phyloP scores from a whole-genome alignment of 1,284 basidiomycete genomes.

The Sphagnurus paluster region DNA sequence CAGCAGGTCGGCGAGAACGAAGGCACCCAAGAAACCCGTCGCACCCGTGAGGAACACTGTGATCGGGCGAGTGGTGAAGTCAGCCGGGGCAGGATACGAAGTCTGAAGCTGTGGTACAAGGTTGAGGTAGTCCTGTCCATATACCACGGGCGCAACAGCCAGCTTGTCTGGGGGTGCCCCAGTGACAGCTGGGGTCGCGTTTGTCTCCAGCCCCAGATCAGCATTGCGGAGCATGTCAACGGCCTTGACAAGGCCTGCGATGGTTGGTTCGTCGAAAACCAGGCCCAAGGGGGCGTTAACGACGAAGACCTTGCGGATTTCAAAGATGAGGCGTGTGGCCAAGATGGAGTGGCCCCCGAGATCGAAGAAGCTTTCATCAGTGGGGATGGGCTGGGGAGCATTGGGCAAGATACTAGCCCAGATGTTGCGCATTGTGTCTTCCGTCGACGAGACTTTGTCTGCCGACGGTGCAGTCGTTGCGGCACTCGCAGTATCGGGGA shows the following conservation, averaged over 20 bases:
- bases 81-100: constrained; percentile 57
- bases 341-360: constrained; percentile 98
- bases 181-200: constrained; percentile 18
- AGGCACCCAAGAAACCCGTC: constrained; percentile 96
- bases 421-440: constrained; percentile 78
- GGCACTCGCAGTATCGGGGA: constrained; percentile 93
- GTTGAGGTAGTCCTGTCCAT: constrained; percentile 78
- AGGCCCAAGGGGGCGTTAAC: constrained; percentile 91
- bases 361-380: constrained; percentile 98
- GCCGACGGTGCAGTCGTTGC: constrained; percentile 31
- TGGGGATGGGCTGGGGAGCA: constrained; percentile 75
- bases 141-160: constrained; percentile 47
- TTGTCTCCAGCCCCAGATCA: constrained; percentile 71
- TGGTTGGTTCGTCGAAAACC: constrained; percentile 91
- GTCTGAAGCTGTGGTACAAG: constrained; percentile 61
- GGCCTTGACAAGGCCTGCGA: constrained; percentile 77
- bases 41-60: constrained; percentile 96
- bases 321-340: constrained; percentile 95
- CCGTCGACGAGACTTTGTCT: constrained; percentile 64
- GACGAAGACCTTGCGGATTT: constrained; percentile 92
- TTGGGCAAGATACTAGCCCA: constrained; percentile 88
- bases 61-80: constrained; percentile 55
- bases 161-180: constrained; percentile 21
- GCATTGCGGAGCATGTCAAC: constrained; percentile 79
- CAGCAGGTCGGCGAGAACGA: constrained; percentile 86